Percentiles rank a stretch among this genome's conserved stretches.
Evolutionary conservation across 2,329 filamentous ascomycete genomes (phyloP).

Genomic region (Diaporthe humulicola): DNA sequence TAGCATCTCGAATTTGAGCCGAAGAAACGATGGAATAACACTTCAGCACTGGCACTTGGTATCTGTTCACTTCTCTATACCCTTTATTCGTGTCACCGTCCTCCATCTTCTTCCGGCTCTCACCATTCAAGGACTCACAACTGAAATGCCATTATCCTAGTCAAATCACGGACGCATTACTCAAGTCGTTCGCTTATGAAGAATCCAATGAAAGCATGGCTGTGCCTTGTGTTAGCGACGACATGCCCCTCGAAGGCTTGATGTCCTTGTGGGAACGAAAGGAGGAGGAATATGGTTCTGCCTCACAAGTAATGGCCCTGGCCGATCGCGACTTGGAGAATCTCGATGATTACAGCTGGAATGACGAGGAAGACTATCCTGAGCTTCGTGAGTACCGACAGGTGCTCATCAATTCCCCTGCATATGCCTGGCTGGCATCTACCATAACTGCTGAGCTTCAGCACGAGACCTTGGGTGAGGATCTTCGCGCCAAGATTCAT

Average conservation of each 20-base stretch:
- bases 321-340: background rate
- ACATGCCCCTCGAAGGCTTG: slow-evolving; percentile 1
- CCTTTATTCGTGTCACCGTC: too few relatives aligned
- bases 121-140: background rate
- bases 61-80: background rate
- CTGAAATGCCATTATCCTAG: background rate
- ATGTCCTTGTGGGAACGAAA: slow-evolving; percentile 4
- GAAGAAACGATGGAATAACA: background rate
- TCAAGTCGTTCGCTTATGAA: background rate
- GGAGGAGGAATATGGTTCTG: background rate
- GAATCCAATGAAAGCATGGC: background rate
- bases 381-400: slow-evolving; percentile 12
- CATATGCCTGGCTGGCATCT: slow-evolving; percentile 19
- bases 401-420: background rate
- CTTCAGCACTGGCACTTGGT: background rate
- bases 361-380: background rate
- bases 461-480: slow-evolving; percentile 1
- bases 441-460: background rate
- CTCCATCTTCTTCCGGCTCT: too few relatives aligned
- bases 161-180: background rate
- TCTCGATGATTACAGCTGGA: background rate
- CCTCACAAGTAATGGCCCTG: background rate
- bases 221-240: background rate
- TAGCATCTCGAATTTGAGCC: too few relatives aligned
- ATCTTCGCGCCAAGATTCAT: background rate